These are phyloP conservation scores for Favolaschia claudopus DNA, from an alignment of 768 basidiomycete species.

Conservation along the genomic window DNA sequence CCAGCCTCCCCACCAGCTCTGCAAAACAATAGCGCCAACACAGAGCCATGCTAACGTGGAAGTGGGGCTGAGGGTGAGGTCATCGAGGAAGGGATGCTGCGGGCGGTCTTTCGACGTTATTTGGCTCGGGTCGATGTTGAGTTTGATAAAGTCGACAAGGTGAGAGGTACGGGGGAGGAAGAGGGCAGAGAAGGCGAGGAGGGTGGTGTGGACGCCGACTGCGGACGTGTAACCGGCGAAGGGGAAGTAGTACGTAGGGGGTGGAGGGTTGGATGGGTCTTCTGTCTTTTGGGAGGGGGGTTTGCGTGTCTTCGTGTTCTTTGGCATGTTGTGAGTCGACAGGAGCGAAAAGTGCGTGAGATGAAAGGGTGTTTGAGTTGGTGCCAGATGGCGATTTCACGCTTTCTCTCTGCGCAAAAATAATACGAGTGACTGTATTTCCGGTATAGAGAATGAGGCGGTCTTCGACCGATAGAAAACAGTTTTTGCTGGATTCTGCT, in stretches of 20 bases:
- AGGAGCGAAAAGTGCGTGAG: no score
- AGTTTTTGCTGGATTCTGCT: no score
- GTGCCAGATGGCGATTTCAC: no score
- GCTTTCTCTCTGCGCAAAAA: no score
- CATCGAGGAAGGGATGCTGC: conserved; percentile 73
- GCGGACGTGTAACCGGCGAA: conserved; percentile 69
- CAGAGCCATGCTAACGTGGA: conserved; percentile 66
- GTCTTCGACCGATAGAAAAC: no score
- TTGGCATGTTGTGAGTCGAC: no score
- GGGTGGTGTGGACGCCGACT: conserved; percentile 71
- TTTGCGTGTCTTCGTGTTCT: no score
- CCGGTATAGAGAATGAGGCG: no score
- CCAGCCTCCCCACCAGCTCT: conserved; percentile 79
- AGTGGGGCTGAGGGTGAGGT: conserved; percentile 67
- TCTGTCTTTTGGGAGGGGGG: no score
- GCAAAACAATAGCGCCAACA: conserved; percentile 59
- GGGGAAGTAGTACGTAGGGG: conserved; percentile 44
- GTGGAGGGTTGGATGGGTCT: no score
- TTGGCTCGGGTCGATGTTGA: conserved; percentile 38
- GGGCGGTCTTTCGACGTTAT: conserved; percentile 64
- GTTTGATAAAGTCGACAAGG: conserved; percentile 46
- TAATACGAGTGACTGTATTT: no score
- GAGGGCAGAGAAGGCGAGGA: conserved; percentile 70
- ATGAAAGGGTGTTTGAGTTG: no score
- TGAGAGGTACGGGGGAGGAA: conserved; percentile 72